Conservation (phyloP, 1,139 yeast genomes). For the Kurtzmaniella quercitrusa region DNA sequence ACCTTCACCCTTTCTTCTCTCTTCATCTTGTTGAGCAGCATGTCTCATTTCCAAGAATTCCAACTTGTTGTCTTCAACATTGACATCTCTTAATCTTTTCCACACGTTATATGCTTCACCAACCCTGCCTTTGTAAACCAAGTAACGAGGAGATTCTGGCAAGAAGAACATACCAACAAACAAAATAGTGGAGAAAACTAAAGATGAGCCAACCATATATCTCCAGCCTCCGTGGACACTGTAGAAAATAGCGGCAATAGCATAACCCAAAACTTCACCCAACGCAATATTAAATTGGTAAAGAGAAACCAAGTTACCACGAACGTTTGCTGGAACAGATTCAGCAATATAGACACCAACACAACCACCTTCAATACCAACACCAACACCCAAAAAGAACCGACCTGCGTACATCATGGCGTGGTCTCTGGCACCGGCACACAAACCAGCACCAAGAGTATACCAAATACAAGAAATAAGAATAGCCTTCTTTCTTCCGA, state of each 20-base stretch:
- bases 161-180: constrained; percentile 43
- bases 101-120: constrained; percentile 56
- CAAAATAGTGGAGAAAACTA: constrained; percentile 50
- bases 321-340: constrained; percentile 51
- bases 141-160: constrained; percentile 51
- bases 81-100: constrained; percentile 47
- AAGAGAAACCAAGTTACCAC: constrained; percentile 56
- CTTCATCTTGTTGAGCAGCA: constrained; percentile 26
- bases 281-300: constrained; percentile 57
- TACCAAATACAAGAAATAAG: constrained; percentile 52
- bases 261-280: constrained; percentile 57
- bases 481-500: constrained; percentile 52
- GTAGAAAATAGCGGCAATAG: constrained; percentile 53
- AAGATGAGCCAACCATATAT: constrained; percentile 55
- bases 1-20: constrained; percentile 20
- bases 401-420: constrained; percentile 53
- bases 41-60: constrained; percentile 48
- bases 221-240: constrained; percentile 56
- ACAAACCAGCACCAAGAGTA: constrained; percentile 51
- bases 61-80: constrained; percentile 31
- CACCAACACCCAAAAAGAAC: constrained; percentile 52
- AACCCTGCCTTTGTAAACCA: constrained; percentile 44
- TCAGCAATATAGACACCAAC: constrained; percentile 59
- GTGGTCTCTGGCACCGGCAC: constrained; percentile 44
- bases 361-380: constrained; percentile 53